A percentile compares a stretch with the other conserved stretches of the same genome.
These are phyloP conservation scores for Saturnispora bothae DNA, from an alignment of 805 yeast species.

Conservation along the genomic window DNA sequence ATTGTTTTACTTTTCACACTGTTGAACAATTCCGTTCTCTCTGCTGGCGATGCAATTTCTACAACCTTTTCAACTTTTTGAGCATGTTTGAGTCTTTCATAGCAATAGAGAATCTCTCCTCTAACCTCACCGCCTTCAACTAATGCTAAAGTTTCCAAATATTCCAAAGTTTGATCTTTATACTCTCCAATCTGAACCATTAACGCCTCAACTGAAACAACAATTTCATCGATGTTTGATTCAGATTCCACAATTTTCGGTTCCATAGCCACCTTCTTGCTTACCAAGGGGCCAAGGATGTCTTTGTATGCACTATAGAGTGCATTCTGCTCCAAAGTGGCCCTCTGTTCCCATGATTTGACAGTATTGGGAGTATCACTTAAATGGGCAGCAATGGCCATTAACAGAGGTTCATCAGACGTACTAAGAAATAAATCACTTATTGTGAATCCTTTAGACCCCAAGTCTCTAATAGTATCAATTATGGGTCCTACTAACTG, in stretches of 20 bases:
- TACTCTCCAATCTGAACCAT: neutral
- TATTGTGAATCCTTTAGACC: neutral
- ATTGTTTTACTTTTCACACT: too few relatives aligned
- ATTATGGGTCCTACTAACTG: too few relatives aligned
- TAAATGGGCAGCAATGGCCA: neutral
- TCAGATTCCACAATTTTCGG: too few relatives aligned
- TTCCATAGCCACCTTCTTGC: neutral
- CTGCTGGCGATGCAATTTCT: too few relatives aligned
- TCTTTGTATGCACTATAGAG: neutral
- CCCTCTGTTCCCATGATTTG: neutral
- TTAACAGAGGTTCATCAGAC: neutral
- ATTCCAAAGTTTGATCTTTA: too few relatives aligned
- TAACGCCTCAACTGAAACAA: neutral
- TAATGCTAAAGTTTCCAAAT: too few relatives aligned
- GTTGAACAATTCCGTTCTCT: too few relatives aligned
- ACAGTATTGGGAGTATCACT: neutral
- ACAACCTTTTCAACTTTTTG: too few relatives aligned
- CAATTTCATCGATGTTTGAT: too few relatives aligned
- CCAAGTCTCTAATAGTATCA: neutral
- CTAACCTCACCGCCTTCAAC: too few relatives aligned
- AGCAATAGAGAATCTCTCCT: too few relatives aligned
- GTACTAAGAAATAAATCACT: neutral
- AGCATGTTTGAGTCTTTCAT: too few relatives aligned
- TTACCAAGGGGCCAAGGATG: neutral
- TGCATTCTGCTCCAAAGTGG: neutral